Base-by-base conservation (phyloP, 495 filamentous ascomycete genomes). In the Pseudotulostoma volvatum region DNA sequence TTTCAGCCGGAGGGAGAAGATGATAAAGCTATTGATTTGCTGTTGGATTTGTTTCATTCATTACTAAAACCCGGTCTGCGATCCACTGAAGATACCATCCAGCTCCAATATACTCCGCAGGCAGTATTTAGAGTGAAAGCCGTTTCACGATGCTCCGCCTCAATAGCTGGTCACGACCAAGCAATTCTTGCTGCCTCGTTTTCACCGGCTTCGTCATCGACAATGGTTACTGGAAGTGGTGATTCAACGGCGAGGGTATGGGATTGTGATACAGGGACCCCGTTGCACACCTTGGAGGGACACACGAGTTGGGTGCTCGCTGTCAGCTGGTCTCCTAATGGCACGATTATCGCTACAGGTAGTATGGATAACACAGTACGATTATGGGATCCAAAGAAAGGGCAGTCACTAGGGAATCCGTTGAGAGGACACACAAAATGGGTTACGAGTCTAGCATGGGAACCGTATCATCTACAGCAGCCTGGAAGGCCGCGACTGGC, bases 221-320 rank as follows among this genome's bases (percentile, higher is more conserved):
- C 77, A 39, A 74, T 99, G 61, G 84, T 86, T 0, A 90, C 81
- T 4, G 92, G 87, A 0, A 84, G 79, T 44, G 92, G 92, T 25
- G 92, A 99, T 47, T 75, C 76, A 21, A 96, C 92, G 4, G 92
- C 90, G 4, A 66, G 92, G 34, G 74, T 99, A 61, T 95, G 84
- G 81, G 90, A 99, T 48, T 92, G 84, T 38, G 83, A 96, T 49
- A 95, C 84, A 0, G 87, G 87, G 33, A 96, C 88, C 0, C 86
- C 92, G 0, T 61, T 84, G 38, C 71, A 81, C 53, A 95, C 87
- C 1, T 57, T 99, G 16, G 93, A 92, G 53, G 90, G 90, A 9
- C 92, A 96, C 55, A 83, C 81, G 9, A 79, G 79, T 43, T 96
- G 87, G 88, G 87, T 99, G 5, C 61, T 99, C 45, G 81, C 76